phyloP scores from a whole-genome alignment of 2,329 filamentous ascomycete species.

The Alternaria arborescens region DNA sequence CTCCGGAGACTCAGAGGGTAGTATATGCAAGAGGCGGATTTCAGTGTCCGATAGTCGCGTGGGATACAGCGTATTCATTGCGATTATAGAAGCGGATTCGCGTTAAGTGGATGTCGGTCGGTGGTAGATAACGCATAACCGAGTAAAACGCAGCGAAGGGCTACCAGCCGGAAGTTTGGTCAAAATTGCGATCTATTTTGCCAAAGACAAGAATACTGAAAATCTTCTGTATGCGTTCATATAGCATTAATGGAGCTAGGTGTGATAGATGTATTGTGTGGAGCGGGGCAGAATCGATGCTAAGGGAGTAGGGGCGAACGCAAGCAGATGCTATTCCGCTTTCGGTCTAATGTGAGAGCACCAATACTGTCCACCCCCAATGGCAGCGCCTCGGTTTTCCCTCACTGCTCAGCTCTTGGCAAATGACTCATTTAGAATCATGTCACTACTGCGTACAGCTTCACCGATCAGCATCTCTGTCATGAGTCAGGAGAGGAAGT shows the following conservation, averaged over 20 bases:
- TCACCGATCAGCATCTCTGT: no score
- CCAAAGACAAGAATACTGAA: not conserved
- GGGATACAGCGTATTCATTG: not conserved
- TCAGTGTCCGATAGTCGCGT: not conserved
- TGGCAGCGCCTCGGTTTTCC: not conserved
- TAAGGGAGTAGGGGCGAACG: not conserved
- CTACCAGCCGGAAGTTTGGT: not conserved
- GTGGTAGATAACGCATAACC: not conserved
- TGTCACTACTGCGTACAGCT: not conserved
- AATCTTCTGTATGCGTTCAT: not conserved
- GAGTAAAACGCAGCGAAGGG: not conserved
- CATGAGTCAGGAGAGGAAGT: not conserved
- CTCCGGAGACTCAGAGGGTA: not conserved
- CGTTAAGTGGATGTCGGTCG: not conserved
- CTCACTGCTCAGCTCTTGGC: conserved; percentile 20
- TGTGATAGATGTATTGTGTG: not conserved
- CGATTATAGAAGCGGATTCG: not conserved
- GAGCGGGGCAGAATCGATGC: not conserved
- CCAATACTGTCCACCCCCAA: not conserved
- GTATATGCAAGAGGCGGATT: not conserved
- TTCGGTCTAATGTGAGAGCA: not conserved
- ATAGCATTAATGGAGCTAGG: not conserved
- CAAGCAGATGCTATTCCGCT: not conserved
- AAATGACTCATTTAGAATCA: conserved; percentile 39
- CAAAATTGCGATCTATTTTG: not conserved